Base-by-base conservation (phyloP, 2,329 filamentous ascomycete species). In the Parastagonospora avenae region DNA sequence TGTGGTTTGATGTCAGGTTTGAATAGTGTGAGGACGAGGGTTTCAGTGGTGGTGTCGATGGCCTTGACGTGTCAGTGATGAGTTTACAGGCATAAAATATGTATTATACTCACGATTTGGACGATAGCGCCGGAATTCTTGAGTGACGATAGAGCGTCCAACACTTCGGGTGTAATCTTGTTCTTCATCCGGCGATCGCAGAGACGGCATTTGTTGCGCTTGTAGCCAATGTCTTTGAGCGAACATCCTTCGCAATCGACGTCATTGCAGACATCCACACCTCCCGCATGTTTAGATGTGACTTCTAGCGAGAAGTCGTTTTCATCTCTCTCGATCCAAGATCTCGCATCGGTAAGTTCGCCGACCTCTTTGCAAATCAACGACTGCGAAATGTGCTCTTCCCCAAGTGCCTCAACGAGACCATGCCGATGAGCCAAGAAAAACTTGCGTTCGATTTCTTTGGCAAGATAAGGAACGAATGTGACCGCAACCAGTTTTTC, bases 111-210 rank as follows among this genome's bases (percentile, higher is more conserved):
- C 62, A 63, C 67, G 8, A 69, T 44, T 35, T 69, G 66, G 2
- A 69, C 61, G 7, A 54, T 52, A 12, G 43, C 36, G 1, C 62
- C 61, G 1, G 30, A 29, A 6, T 44, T 31, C 1, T 48, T 12
- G 1, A 71, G 44, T 6, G 48, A 43, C 12, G n/a, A 38, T 0
- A 71, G 49, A 5, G 62, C 65, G 2, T 49, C 44, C 1, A 55
- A 31, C 8, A 62, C 66, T 8, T 55, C 55, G 1, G 58, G 38
- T 9, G 52, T 47, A 30, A 70, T 66, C 5, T 50, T 56, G 42
- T 69, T 67, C 54, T 67, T 67, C 67, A 71, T 70, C 4, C 67
- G 63, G 10, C 65, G 63, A 39, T 70, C 66, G 45, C 68, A 69
- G 16, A 69, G 56, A 6, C 63, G 59, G 37, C 68, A 70, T 50